phyloP scores from a whole-genome alignment of 179 eudicot genomes.

The Vitellaria paradoxa region DNA sequence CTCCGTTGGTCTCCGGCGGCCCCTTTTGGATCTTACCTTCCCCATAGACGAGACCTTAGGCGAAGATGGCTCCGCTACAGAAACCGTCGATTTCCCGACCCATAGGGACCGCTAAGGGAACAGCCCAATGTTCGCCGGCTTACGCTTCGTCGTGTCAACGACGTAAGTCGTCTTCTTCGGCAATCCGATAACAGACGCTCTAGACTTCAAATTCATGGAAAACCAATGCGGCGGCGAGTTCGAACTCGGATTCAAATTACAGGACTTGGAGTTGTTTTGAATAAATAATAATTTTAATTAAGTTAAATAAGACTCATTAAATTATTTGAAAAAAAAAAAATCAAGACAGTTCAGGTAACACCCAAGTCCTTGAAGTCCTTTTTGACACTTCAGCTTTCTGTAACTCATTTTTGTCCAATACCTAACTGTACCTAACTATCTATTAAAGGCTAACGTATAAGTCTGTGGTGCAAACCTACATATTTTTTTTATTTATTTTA shows the following conservation, averaged over 20 bases:
- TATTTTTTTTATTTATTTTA: no score
- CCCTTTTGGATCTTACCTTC: conserved; percentile 57
- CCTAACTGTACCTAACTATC: no score
- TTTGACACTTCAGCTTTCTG: no score
- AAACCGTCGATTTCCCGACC: conserved; percentile 34
- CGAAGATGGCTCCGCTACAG: conserved; percentile 58
- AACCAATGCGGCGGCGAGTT: conserved; percentile 36
- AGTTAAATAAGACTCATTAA: no score
- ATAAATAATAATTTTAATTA: no score
- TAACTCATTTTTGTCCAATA: no score
- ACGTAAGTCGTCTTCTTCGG: conserved; percentile 48
- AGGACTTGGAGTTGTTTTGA: conserved; percentile 24
- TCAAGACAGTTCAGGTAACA: no score
- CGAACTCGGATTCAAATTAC: conserved; percentile 16
- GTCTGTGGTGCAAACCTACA: no score
- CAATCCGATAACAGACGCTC: conserved; percentile 52
- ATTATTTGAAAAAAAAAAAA: no score
- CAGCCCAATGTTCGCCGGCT: conserved; percentile 36
- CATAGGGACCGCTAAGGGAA: conserved; percentile 55
- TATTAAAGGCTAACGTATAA: no score
- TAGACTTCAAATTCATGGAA: conserved; percentile 35
- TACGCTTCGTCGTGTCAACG: conserved; percentile 41
- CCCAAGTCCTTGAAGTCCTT: no score
- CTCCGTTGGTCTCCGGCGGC: conserved; percentile 32
- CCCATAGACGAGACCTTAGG: conserved; percentile 91